A percentile compares a stretch with the other conserved stretches of the same genome.
Conservation (phyloP, 1,284 basidiomycete species). For the Peniophora sp. region DNA sequence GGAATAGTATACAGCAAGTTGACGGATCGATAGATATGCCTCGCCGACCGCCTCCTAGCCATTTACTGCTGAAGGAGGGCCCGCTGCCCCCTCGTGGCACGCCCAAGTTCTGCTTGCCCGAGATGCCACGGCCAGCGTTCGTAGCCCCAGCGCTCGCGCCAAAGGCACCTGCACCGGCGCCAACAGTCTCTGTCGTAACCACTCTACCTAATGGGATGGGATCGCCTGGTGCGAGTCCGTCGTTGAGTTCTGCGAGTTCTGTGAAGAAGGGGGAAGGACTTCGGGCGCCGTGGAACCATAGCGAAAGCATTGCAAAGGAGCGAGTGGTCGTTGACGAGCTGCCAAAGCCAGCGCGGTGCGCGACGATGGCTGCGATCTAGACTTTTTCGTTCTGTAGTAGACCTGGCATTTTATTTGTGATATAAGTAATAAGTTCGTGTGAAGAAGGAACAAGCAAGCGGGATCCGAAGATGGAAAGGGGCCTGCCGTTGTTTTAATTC, state of each 20-base stretch:
- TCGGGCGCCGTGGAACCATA: slow-evolving; percentile 55
- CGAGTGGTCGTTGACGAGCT: slow-evolving; percentile 14
- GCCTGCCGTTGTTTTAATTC: too few relatives aligned
- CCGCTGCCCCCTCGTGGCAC: slow-evolving; percentile 46
- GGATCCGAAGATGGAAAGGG: too few relatives aligned
- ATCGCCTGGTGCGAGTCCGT: slow-evolving; percentile 1
- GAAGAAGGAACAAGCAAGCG: too few relatives aligned
- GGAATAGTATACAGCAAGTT: not conserved
- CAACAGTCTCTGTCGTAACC: not conserved
- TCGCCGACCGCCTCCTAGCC: slow-evolving; percentile 51
- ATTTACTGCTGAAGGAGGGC: slow-evolving; percentile 46
- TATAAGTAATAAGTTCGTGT: too few relatives aligned
- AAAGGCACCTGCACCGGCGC: slow-evolving; percentile 17
- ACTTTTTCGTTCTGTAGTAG: too few relatives aligned
- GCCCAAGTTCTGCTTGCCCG: slow-evolving; percentile 51
- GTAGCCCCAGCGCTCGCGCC: slow-evolving; percentile 23
- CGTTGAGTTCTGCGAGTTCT: slow-evolving; percentile 2
- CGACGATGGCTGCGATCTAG: too few relatives aligned
- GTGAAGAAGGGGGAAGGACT: slow-evolving; percentile 6
- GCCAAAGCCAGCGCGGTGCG: too few relatives aligned
- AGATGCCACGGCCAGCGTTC: slow-evolving; percentile 44
- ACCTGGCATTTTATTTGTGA: too few relatives aligned
- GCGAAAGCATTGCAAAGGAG: slow-evolving; percentile 29
- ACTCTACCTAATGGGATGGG: not conserved
- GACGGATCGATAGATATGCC: slow-evolving; percentile 46